phyloP scores from a whole-genome alignment of 129 eudicot genomes.

The Helianthus annuus region DNA sequence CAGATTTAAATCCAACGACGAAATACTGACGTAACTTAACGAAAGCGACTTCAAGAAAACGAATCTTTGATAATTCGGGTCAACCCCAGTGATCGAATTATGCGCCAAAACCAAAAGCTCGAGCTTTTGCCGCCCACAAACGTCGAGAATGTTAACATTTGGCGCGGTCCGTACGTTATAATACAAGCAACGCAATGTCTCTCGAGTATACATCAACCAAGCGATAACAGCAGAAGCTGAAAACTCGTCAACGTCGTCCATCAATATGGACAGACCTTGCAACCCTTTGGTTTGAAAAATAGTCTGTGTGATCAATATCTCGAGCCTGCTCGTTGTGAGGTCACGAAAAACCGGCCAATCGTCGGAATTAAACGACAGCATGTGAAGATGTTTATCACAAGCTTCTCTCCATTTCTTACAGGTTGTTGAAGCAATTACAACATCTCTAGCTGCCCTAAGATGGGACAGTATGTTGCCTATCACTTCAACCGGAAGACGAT shows the following conservation, averaged over 20 bases:
- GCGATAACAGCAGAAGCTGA: conserved; percentile 77
- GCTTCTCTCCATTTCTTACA: conserved; percentile 80
- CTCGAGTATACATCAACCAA: conserved; percentile 84
- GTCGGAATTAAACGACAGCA: conserved; percentile 66
- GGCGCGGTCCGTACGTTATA: conserved; percentile 76
- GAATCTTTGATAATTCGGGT: conserved; percentile 70
- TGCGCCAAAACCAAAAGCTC: conserved; percentile 69
- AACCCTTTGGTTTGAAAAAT: conserved; percentile 70
- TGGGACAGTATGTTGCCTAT: conserved; percentile 77
- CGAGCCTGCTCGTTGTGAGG: conserved; percentile 61
- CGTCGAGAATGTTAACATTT: conserved; percentile 71
- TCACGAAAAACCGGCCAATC: conserved; percentile 81
- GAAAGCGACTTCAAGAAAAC: conserved; percentile 59
- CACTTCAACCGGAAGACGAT: conserved; percentile 75
- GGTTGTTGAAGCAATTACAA: conserved; percentile 70
- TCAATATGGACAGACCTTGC: conserved; percentile 58
- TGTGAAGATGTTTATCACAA: conserved; percentile 63
- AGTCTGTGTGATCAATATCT: conserved; percentile 74
- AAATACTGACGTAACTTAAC: conserved; percentile 68
- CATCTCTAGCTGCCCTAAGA: conserved; percentile 77
- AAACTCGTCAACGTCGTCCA: conserved; percentile 94
- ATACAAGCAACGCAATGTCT: conserved; percentile 49
- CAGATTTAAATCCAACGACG: conserved; percentile 70
- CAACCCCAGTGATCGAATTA: conserved; percentile 70
- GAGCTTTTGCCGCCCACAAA: conserved; percentile 71